Percentiles rank a stretch among this genome's conserved stretches.
Evolutionary conservation across 1,139 yeast genomes (phyloP).

Genomic region (Sugiyamaella sp.): DNA sequence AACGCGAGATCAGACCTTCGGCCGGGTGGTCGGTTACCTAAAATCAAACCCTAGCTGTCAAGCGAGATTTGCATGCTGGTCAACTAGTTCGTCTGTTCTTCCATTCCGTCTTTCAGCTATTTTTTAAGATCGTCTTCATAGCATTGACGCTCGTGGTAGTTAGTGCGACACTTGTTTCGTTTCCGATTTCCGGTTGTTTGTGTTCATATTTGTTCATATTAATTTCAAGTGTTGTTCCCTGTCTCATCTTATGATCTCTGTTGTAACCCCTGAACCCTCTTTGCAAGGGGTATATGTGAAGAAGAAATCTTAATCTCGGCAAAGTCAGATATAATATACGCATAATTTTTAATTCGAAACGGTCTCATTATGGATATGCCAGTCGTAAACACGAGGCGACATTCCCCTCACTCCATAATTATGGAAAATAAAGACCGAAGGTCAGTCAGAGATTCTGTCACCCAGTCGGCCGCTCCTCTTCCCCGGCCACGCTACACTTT

Average conservation of each 20-base stretch:
- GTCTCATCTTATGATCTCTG: neutral
- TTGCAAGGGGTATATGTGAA: neutral
- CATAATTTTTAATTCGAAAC: constrained; percentile 3
- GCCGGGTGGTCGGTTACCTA: neutral
- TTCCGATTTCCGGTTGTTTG: neutral
- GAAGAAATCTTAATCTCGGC: neutral
- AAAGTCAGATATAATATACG: neutral
- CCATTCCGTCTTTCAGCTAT: neutral
- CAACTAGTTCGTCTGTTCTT: too few relatives aligned
- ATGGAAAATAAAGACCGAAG: constrained; percentile 22
- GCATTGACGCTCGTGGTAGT: too few relatives aligned
- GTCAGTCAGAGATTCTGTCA: constrained; percentile 23
- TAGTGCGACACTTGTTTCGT: neutral
- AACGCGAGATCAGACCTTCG: neutral
- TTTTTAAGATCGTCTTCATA: too few relatives aligned
- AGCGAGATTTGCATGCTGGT: neutral
- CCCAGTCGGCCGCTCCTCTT: constrained; percentile 14
- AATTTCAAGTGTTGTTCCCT: too few relatives aligned
- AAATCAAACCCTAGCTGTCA: neutral
- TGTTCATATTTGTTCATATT: too few relatives aligned
- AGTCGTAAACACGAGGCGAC: neutral
- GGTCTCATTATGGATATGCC: constrained; percentile 11
- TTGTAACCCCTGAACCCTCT: neutral
- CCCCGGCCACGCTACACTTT: constrained; percentile 26
- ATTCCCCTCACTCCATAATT: constrained; percentile 11